Evolutionary conservation across 768 basidiomycete species (phyloP), one percentile per base, ranked within the genome.

Genomic region (Amanita jacksonii): DNA sequence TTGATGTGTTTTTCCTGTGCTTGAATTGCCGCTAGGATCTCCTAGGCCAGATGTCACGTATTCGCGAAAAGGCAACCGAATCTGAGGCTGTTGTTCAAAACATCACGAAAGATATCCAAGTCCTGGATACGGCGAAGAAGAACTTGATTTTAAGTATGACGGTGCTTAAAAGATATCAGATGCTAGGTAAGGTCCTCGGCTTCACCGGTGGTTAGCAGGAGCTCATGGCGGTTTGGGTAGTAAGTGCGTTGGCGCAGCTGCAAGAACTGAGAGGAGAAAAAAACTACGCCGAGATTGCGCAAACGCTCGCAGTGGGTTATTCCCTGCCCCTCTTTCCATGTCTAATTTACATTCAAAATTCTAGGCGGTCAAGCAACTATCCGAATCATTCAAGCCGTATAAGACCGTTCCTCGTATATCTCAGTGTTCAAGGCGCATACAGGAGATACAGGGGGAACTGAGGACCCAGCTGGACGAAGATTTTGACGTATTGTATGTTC

Each of bases 101-200:
- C 52, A 96, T 98, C 51, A 99, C 96, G 2, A 85, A 87, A 51
- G 96, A 99, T 61, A 98, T 99, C 38, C 93, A 97, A 59, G 77
- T 85, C 4, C 71, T 99, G 24, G 96, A 98, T 60, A 66, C 86
- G 27, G 92, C 90, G 13, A 97, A 98, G 74, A 83, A 81, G 65
- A 96, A 98, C 56, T 73, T 99, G 39, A 82, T 87, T 15, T 64
- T 77, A 19, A 88, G 86, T 54, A 92, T 98, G 78, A 93, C 86
- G 5, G 82, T 81, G 2, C 62, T 98, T 53, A 91, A 89, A 62
- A 68, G 91, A 45, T 68, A 97, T 56, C 90, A 91, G 57, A 96
- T 96, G 90, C 73, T 99, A 16, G 87, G 94, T 93, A 52, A 35
- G 81, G 63, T 28, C 20, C 15, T 36, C 8, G 5, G 12, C 10